phyloP scores from a whole-genome alignment of 768 basidiomycete species.

The Suillus sp. region DNA sequence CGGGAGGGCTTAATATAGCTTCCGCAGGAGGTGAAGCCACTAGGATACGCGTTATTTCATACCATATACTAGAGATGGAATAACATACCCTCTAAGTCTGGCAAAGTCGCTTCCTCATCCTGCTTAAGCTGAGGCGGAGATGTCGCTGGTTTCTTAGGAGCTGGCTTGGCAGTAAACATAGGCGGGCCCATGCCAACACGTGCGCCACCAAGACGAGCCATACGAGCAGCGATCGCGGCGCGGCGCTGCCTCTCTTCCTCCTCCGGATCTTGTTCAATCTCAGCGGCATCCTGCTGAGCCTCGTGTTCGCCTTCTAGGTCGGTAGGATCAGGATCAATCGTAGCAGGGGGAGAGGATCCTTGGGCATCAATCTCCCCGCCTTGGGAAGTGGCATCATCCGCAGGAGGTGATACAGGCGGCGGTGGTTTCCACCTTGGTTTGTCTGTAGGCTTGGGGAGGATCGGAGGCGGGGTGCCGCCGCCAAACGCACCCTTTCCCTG shows the following conservation, averaged over 20 bases:
- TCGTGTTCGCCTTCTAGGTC: slow-evolving; percentile 23
- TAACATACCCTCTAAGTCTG: slow-evolving; percentile 23
- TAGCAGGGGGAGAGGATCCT: slow-evolving; percentile 38
- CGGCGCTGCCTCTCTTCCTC: slow-evolving; percentile 75
- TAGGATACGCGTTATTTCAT: slow-evolving; percentile 10
- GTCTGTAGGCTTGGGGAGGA: slow-evolving; percentile 61
- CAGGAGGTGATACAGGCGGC: slow-evolving; percentile 48
- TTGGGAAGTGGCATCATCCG: slow-evolving; percentile 35
- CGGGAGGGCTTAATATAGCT: background rate
- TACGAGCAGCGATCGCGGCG: slow-evolving; percentile 86
- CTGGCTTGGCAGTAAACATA: slow-evolving; percentile 61
- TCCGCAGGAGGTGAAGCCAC: slow-evolving; percentile 21
- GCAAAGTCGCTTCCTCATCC: slow-evolving; percentile 18
- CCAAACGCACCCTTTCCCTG: slow-evolving; percentile 85
- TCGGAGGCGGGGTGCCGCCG: slow-evolving; percentile 44
- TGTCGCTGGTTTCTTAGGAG: slow-evolving; percentile 33
- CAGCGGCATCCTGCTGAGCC: slow-evolving; percentile 12
- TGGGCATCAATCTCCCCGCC: slow-evolving; percentile 28
- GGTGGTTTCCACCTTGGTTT: slow-evolving; percentile 90
- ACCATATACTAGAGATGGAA: background rate
- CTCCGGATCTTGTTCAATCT: slow-evolving; percentile 50
- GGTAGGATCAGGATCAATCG: slow-evolving; percentile 32
- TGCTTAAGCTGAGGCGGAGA: slow-evolving; percentile 22
- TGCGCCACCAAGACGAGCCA: slow-evolving; percentile 91
- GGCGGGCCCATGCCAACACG: slow-evolving; percentile 80